These are phyloP conservation scores for Austroboletus rostrupii DNA, from an alignment of 1,284 basidiomycete species.

Conservation along the genomic window DNA sequence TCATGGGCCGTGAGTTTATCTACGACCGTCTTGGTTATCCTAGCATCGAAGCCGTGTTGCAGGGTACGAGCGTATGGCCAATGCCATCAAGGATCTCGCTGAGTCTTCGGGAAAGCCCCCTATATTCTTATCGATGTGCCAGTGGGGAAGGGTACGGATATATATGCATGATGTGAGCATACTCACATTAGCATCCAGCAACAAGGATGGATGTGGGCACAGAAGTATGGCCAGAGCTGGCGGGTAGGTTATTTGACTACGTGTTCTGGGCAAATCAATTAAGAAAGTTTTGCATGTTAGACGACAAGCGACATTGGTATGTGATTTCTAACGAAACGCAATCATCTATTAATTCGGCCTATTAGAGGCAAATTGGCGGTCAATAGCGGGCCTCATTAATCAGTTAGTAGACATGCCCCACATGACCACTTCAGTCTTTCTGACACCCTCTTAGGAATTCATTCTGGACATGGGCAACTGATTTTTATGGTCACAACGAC, in stretches of 20 bases:
- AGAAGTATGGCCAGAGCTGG: constrained; percentile 52
- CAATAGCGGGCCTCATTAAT: constrained; percentile 38
- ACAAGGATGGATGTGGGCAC: constrained; percentile 59
- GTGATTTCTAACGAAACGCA: background rate
- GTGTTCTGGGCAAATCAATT: background rate
- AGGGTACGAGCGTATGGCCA: constrained; percentile 53
- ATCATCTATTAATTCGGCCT: constrained; percentile 4
- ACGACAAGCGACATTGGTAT: constrained; percentile 53
- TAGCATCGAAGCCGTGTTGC: background rate
- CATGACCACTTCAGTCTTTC: background rate
- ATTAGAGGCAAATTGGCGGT: constrained; percentile 31
- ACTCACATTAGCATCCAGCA: constrained; percentile 33
- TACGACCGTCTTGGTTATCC: background rate
- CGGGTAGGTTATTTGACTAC: constrained; percentile 37
- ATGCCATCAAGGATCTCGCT: constrained; percentile 46
- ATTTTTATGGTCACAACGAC: constrained; percentile 46
- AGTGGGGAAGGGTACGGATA: constrained; percentile 52
- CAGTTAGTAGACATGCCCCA: constrained; percentile 20
- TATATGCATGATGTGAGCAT: background rate
- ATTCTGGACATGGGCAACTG: constrained; percentile 39
- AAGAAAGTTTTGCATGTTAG: constrained; percentile 26
- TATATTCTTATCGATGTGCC: constrained; percentile 49
- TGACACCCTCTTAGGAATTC: constrained; percentile 34
- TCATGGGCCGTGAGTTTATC: constrained; percentile 48
- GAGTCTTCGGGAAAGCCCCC: constrained; percentile 41